These are phyloP conservation scores for Coemansia sp. DNA, from an alignment of 192 early-diverging fungal genomes.

Conservation along the genomic window DNA sequence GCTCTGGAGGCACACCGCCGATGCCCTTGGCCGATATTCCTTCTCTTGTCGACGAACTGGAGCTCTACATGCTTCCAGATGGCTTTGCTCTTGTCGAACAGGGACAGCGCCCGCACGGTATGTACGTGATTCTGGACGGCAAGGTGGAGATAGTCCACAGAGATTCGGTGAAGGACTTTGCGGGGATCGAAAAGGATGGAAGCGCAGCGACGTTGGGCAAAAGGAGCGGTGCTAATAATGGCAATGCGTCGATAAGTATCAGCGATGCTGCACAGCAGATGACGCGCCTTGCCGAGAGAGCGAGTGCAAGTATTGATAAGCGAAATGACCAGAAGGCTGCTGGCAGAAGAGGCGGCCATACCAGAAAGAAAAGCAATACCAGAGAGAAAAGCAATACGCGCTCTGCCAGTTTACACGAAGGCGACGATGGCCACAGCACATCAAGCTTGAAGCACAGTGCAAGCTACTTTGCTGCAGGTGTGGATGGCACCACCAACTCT, in stretches of 20 bases:
- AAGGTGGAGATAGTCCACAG: constrained; percentile 61
- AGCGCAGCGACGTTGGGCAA: neutral
- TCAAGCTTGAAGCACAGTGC: neutral
- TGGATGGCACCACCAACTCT: neutral
- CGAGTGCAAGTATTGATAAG: constrained; percentile 15
- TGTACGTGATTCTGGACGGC: constrained; percentile 95
- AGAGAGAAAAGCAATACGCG: neutral
- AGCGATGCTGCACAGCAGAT: constrained; percentile 40
- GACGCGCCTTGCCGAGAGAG: constrained; percentile 35
- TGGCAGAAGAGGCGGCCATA: neutral
- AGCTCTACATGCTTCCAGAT: constrained; percentile 73
- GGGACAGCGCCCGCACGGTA: constrained; percentile 77
- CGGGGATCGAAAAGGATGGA: constrained; percentile 21
- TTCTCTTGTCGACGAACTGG: constrained; percentile 62
- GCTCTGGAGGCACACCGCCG: constrained; percentile 3
- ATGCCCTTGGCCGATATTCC: constrained; percentile 34
- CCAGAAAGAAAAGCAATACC: neutral
- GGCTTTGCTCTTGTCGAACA: constrained; percentile 75
- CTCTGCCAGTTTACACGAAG: neutral
- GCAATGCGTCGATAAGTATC: constrained; percentile 3
- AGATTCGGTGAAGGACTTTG: constrained; percentile 45
- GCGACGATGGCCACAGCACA: neutral
- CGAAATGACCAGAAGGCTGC: neutral
- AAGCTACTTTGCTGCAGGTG: neutral
- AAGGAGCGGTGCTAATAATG: neutral